Evolutionary conservation across 148 eudicot species (phyloP).

Genomic region (Linanthus parryae): DNA sequence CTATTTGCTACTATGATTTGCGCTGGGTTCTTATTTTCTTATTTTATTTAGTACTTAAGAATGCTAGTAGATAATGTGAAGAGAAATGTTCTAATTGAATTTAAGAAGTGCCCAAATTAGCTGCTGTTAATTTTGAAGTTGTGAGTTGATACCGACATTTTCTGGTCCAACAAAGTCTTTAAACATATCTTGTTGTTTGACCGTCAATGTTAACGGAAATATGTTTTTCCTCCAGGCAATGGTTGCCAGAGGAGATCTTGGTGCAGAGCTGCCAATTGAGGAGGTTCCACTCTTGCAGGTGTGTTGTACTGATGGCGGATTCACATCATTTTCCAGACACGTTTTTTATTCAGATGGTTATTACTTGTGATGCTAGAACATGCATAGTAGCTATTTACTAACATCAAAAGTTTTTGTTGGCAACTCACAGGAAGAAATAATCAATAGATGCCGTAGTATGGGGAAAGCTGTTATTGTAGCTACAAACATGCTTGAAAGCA

Average conservation of each 20-base stretch:
- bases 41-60: too few species aligned
- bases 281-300: conserved; percentile 91
- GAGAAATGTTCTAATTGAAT: too few species aligned
- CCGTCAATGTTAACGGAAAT: too few species aligned
- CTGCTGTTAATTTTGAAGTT: too few species aligned
- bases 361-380: neutral
- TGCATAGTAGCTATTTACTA: neutral
- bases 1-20: too few species aligned
- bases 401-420: neutral
- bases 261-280: conserved; percentile 87
- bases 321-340: neutral
- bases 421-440: conserved; percentile 79
- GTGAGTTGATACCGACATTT: too few species aligned
- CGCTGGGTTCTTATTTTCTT: too few species aligned
- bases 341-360: too few species aligned
- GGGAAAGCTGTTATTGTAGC: conserved; percentile 98
- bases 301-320: conserved; percentile 2
- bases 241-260: conserved; percentile 97
- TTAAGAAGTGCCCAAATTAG: too few species aligned
- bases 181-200: too few species aligned
- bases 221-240: conserved; percentile 53
- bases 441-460: conserved; percentile 86
- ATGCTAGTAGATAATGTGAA: too few species aligned
- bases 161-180: too few species aligned
- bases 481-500: conserved; percentile 99